These are phyloP conservation scores for Ganoderma lingzhi DNA, from an alignment of 1,284 basidiomycete species.

Conservation along the genomic window DNA sequence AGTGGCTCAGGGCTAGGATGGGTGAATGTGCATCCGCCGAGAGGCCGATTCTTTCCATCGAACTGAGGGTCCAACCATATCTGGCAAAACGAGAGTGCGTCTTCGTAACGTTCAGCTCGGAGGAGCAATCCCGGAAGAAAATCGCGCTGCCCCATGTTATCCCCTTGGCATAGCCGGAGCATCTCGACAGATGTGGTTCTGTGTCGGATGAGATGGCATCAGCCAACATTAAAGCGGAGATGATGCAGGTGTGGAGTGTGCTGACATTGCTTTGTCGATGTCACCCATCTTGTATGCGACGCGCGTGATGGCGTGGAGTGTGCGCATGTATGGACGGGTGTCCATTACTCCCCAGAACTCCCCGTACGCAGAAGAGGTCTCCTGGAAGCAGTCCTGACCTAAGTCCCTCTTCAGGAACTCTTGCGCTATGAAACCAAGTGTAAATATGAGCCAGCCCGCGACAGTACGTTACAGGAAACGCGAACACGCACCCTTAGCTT, in stretches of 20 bases:
- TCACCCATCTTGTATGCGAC: conserved; percentile 40
- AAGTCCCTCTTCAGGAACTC: conserved; percentile 36
- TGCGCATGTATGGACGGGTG: conserved; percentile 51
- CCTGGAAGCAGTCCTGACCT: conserved; percentile 45
- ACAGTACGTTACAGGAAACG: background rate
- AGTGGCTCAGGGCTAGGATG: conserved; percentile 28
- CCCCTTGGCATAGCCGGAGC: conserved; percentile 42
- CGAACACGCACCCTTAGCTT: conserved; percentile 24
- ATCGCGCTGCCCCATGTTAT: conserved; percentile 39
- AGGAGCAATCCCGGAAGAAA: conserved; percentile 39
- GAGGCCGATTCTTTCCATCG: conserved; percentile 22
- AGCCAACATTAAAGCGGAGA: background rate
- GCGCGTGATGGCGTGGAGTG: conserved; percentile 43
- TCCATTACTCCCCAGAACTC: conserved; percentile 45
- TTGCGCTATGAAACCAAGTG: background rate
- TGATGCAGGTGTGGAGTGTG: background rate
- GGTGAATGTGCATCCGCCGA: conserved; percentile 37
- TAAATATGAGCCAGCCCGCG: background rate
- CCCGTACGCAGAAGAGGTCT: conserved; percentile 41
- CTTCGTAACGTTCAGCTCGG: conserved; percentile 29
- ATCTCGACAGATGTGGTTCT: conserved; percentile 45
- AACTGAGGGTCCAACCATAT: conserved; percentile 28
- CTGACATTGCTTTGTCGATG: conserved; percentile 45
- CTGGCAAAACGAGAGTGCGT: conserved; percentile 42
- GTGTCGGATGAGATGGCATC: background rate